A percentile compares a stretch with the other conserved stretches of the same genome.
Evolutionary conservation across 2,329 filamentous ascomycete genomes (phyloP).

Genomic region (Penicillium sp.): DNA sequence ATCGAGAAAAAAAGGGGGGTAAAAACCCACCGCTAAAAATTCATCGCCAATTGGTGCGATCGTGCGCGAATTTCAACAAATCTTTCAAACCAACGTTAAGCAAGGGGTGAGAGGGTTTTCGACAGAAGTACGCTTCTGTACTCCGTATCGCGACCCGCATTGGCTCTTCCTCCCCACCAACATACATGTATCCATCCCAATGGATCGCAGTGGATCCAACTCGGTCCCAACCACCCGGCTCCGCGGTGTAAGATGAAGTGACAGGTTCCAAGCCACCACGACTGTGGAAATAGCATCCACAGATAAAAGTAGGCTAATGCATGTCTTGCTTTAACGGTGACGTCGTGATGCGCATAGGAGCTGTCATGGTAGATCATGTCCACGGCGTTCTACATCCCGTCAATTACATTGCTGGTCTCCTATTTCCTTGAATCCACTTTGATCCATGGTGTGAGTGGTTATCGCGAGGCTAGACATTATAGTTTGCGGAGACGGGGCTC

Average conservation of each 20-base stretch:
- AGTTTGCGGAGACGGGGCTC: background rate
- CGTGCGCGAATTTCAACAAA: background rate
- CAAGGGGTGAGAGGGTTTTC: background rate
- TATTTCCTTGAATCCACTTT: background rate
- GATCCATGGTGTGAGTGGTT: background rate
- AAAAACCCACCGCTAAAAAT: background rate
- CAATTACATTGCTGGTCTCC: background rate
- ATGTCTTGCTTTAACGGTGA: slow-evolving; percentile 5
- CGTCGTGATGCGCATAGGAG: background rate
- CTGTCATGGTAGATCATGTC: slow-evolving; percentile 4
- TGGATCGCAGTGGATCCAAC: background rate
- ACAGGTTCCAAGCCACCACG: background rate
- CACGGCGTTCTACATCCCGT: background rate
- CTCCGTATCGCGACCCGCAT: background rate
- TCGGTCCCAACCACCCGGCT: background rate
- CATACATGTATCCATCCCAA: background rate
- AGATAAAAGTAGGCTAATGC: slow-evolving; percentile 2
- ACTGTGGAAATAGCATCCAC: background rate
- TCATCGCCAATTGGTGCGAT: background rate
- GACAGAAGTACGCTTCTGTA: background rate
- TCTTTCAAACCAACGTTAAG: background rate
- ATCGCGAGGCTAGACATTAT: background rate
- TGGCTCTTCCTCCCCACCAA: background rate
- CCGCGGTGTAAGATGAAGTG: background rate
- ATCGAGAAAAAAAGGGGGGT: background rate